Evolutionary conservation across 768 basidiomycete genomes (phyloP).

Genomic region (Trametes elegans): DNA sequence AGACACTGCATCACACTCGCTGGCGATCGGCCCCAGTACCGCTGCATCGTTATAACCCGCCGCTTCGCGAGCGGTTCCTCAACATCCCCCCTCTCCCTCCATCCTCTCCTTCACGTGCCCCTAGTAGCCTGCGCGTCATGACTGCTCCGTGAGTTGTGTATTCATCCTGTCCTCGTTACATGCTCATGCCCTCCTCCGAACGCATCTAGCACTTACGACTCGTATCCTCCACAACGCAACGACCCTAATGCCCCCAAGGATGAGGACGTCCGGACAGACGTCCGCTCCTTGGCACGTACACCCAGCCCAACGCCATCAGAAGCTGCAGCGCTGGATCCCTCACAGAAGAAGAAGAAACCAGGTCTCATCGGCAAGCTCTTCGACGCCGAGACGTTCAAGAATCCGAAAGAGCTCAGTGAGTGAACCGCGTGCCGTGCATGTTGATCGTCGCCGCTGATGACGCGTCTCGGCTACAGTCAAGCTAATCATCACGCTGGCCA

Average conservation of each 20-base stretch:
- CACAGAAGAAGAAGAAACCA: background rate
- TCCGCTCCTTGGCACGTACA: conserved; percentile 1
- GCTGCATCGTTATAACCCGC: background rate
- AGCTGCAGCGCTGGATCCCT: background rate
- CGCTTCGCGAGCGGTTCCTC: background rate
- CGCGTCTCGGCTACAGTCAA: conserved; percentile 29
- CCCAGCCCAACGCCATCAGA: conserved; percentile 8
- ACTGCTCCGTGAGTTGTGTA: background rate
- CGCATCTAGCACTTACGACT: background rate
- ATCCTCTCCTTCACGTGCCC: background rate
- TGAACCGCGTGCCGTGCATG: too few relatives aligned
- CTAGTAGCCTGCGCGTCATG: background rate
- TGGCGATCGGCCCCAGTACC: background rate
- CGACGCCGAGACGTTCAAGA: background rate
- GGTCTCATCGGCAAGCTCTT: background rate
- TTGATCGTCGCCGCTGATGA: background rate
- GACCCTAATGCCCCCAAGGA: background rate
- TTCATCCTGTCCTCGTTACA: background rate
- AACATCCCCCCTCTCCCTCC: background rate
- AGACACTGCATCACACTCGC: background rate
- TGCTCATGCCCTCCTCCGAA: too few relatives aligned
- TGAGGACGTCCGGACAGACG: conserved; percentile 8
- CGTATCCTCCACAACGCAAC: background rate
- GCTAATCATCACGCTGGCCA: conserved; percentile 24
- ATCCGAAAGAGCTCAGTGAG: conserved; percentile 2